Evolutionary conservation across 1,284 basidiomycete species (phyloP).

Genomic region (Mycena sp.): DNA sequence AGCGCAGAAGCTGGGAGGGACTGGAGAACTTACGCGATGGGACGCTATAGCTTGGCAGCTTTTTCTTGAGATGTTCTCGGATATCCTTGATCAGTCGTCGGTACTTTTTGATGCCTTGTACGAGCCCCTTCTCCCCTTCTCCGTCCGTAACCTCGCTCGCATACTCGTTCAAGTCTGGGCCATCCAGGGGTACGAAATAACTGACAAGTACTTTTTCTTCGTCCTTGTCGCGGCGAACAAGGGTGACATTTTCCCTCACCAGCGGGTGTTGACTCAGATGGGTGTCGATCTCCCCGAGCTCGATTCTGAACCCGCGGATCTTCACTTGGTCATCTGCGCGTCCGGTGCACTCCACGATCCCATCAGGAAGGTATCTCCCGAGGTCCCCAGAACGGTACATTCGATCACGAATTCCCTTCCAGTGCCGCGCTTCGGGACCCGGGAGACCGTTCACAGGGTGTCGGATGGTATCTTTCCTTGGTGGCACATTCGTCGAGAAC

Average conservation of each 20-base stretch:
- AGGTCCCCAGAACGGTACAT: slow-evolving; percentile 99
- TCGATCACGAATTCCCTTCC: slow-evolving; percentile 97
- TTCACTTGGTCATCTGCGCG: slow-evolving; percentile 99
- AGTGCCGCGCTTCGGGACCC: slow-evolving; percentile 80
- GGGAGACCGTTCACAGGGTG: slow-evolving; percentile 66
- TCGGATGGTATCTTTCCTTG: slow-evolving; percentile 76
- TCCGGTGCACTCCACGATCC: slow-evolving; percentile 96
- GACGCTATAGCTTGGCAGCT: slow-evolving; percentile 93
- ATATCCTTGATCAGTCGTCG: slow-evolving; percentile 93
- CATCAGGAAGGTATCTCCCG: slow-evolving; percentile 93
- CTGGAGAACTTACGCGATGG: slow-evolving; percentile 72
- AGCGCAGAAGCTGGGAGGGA: slow-evolving; percentile 11
- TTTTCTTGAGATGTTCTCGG: slow-evolving; percentile 96
- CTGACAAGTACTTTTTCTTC: slow-evolving; percentile 99
- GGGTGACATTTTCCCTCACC: slow-evolving; percentile 96
- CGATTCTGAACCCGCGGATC: slow-evolving; percentile 99
- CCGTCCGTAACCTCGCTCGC: slow-evolving; percentile 77
- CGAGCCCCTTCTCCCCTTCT: slow-evolving; percentile 67
- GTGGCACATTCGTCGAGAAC: slow-evolving; percentile 71
- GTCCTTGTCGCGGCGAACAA: slow-evolving; percentile 97
- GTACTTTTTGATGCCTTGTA: slow-evolving; percentile 84
- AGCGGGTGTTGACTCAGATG: slow-evolving; percentile 94
- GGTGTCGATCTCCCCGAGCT: slow-evolving; percentile 98
- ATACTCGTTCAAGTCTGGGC: slow-evolving; percentile 75
- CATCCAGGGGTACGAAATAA: slow-evolving; percentile 95